Conservation (phyloP, 768 basidiomycete species). For the Kwoniella europaea region DNA sequence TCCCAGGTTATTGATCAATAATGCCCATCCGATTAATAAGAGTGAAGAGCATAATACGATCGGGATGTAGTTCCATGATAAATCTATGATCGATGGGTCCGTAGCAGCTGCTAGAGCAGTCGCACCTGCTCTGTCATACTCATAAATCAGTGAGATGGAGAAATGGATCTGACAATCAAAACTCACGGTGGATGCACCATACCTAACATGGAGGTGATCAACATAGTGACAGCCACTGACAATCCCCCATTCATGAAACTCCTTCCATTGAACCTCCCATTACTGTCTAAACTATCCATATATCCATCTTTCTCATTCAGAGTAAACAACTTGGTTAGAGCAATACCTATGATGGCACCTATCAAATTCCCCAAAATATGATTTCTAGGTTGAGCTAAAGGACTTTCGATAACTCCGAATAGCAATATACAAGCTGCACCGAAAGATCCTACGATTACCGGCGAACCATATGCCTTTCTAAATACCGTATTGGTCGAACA, state of each 20-base stretch:
- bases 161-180: no score
- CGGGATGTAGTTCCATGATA: slow-evolving; percentile 43
- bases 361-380: slow-evolving; percentile 41
- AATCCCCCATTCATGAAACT: slow-evolving; percentile 40
- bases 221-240: slow-evolving; percentile 31
- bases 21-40: slow-evolving; percentile 44
- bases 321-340: slow-evolving; percentile 38
- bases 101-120: slow-evolving; percentile 42
- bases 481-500: slow-evolving; percentile 27
- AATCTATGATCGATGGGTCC: slow-evolving; percentile 15
- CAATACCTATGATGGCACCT: slow-evolving; percentile 36
- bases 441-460: slow-evolving; percentile 43
- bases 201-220: slow-evolving; percentile 32
- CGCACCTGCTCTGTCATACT: slow-evolving; percentile 40
- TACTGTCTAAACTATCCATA: slow-evolving; percentile 14
- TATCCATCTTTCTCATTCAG: slow-evolving; percentile 19
- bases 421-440: slow-evolving; percentile 44
- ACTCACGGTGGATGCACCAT: slow-evolving; percentile 48
- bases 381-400: slow-evolving; percentile 45
- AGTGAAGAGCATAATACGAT: slow-evolving; percentile 33
- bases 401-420: slow-evolving; percentile 42
- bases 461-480: slow-evolving; percentile 19
- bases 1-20: slow-evolving; percentile 52
- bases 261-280: slow-evolving; percentile 8
- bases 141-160: no score